These are phyloP conservation scores for Trichomonas tenax DNA, from an alignment of 208 protist species.

Conservation along the genomic window DNA sequence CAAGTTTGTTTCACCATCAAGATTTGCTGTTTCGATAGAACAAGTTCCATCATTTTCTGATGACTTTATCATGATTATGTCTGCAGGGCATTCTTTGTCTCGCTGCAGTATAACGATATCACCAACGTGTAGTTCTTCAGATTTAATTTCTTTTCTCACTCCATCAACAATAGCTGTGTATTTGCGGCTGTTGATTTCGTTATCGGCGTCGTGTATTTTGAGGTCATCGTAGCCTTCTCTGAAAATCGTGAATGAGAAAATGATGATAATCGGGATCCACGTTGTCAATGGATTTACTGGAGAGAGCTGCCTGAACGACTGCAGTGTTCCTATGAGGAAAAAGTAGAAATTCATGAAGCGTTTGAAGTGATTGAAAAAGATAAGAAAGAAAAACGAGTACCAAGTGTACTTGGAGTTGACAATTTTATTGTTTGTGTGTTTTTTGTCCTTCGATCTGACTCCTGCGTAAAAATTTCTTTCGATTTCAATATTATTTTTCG, in stretches of 20 bases:
- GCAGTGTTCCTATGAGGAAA: not conserved
- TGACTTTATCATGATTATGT: conserved; percentile 25
- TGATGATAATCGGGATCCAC: conserved; percentile 6
- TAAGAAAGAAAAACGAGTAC: not conserved
- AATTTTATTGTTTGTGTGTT: not conserved
- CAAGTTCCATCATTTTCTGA: not conserved
- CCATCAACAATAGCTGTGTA: not conserved
- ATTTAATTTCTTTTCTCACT: not conserved
- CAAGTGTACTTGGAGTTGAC: not conserved
- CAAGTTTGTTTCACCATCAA: conserved; percentile 21
- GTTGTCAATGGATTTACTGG: not conserved
- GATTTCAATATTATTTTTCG: not conserved
- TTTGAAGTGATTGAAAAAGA: not conserved
- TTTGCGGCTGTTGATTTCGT: not conserved
- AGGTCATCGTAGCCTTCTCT: conserved; percentile 25
- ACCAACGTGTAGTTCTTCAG: conserved; percentile 20
- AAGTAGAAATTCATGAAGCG: conserved; percentile 11
- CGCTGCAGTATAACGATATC: conserved; percentile 19
- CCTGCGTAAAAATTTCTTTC: not conserved
- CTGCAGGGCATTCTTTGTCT: conserved; percentile 23
- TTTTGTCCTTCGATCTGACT: not conserved
- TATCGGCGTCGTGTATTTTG: not conserved
- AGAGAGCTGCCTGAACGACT: not conserved
- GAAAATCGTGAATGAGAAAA: not conserved
- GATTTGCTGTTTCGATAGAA: conserved; percentile 23